Evolutionary conservation across 768 basidiomycete species (phyloP), one percentile per base, ranked within the genome.

Genomic region (Pisolithus sp.): DNA sequence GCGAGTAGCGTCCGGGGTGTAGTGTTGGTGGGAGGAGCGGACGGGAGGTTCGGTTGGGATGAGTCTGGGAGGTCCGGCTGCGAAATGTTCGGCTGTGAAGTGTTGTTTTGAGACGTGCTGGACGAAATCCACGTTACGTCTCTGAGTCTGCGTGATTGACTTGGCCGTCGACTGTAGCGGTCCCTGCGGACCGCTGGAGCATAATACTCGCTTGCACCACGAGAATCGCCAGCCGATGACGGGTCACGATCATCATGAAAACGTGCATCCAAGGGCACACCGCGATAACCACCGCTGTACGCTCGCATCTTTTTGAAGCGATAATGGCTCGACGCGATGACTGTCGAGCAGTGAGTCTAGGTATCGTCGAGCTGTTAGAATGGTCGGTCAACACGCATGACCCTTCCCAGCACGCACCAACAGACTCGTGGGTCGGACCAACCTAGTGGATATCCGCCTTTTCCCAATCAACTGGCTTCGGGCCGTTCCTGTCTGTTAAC

Each of bases 121-220:
- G 43, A 23, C 41, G 62, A 46, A 15, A 65, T 47, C 64, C 64
- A 65, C 0, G 62, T 52, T 18, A 59, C 60, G 24, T 64, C 58
- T 46, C 60, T 55, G 49, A 46, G 2, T n/a, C 53, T 62, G 17
- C 62, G 62, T 2, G 64, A 54, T 28, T 64, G 63, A 7, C 53
- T 50, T 41, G 2, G 58, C 9, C 43, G 51, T 24, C 50, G 59
- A 28, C 52, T 59, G 46, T 65, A 65, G 31, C 63, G 63, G 23
- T 66, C 59, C 34, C 50, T 48, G 28, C 50, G 50, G 46, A 24
- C 62, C 21, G 52, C 46, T 23, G 57, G 53, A 13, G 41, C 42
- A 38, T 49, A 20, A 34, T 57, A 48, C 23, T 57, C 38, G 31
- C 9, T 40, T 31, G 6, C 31, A 12, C 28, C 46, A 46, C 18